These are phyloP conservation scores for Russula lepida DNA, from an alignment of 768 basidiomycete species.

Conservation along the genomic window DNA sequence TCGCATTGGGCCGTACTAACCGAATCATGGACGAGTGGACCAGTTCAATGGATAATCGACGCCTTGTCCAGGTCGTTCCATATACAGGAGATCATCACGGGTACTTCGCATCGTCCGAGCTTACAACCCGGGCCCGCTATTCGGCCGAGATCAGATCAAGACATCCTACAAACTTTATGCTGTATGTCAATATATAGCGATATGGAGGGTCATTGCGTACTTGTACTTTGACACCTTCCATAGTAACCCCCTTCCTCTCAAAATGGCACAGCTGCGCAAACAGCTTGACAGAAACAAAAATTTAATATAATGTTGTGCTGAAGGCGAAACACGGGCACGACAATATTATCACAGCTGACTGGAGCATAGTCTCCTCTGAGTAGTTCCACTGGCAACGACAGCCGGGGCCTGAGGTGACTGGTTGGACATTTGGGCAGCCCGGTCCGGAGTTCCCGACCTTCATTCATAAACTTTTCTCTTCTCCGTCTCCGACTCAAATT, in stretches of 20 bases:
- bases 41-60: too few relatives aligned
- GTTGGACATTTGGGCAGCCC: not conserved
- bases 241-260: not conserved
- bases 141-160: not conserved
- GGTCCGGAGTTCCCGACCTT: too few relatives aligned
- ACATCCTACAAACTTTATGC: not conserved
- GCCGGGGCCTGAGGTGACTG: too few relatives aligned
- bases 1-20: not conserved
- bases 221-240: constrained; percentile 10
- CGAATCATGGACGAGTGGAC: not conserved
- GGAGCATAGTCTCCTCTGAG: too few relatives aligned
- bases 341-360: not conserved
- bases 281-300: too few relatives aligned
- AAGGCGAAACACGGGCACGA: not conserved
- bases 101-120: not conserved
- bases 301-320: not conserved
- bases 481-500: too few relatives aligned
- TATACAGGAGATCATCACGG: not conserved
- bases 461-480: too few relatives aligned
- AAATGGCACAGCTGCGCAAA: not conserved
- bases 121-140: not conserved
- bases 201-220: not conserved
- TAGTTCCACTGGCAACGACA: too few relatives aligned
- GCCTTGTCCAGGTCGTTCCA: not conserved
- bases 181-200: not conserved